phyloP scores from a whole-genome alignment of 352 stramenopile genomes.

The Phytophthora ramorum region DNA sequence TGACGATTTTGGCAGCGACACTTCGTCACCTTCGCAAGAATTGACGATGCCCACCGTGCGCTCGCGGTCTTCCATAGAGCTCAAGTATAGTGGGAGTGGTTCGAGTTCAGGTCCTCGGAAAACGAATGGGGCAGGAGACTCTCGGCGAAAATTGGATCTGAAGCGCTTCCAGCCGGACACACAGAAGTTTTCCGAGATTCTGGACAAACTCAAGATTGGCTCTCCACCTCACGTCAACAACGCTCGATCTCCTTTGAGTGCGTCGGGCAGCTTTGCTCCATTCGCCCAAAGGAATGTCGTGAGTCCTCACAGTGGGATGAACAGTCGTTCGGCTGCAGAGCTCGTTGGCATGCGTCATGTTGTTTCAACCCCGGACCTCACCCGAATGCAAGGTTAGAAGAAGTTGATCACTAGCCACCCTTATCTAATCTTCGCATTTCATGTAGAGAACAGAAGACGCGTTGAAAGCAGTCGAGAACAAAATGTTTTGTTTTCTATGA shows the following conservation, averaged over 20 bases:
- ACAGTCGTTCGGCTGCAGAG: constrained; percentile 40
- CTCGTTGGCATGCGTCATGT: constrained; percentile 63
- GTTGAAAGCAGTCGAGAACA: constrained; percentile 26
- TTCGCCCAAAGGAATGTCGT: constrained; percentile 34
- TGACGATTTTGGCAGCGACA: constrained; percentile 26
- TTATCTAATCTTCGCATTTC: constrained; percentile 28
- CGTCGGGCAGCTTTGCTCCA: constrained; percentile 35
- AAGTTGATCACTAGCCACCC: constrained; percentile 5
- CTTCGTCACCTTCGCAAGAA: constrained; percentile 34
- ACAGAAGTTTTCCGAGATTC: constrained; percentile 78
- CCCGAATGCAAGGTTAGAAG: constrained; percentile 46
- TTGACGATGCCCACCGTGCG: constrained; percentile 33
- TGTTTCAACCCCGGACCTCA: constrained; percentile 67
- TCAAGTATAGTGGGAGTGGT: constrained; percentile 32
- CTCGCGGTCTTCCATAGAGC: constrained; percentile 40
- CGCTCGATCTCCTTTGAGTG: constrained; percentile 17
- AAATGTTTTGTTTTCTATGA: constrained; percentile 44
- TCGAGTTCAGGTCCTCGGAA: constrained; percentile 17
- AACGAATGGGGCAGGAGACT: constrained; percentile 27
- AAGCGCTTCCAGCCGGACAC: constrained; percentile 81
- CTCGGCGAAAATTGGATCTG: constrained; percentile 62
- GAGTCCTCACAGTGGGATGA: constrained; percentile 27
- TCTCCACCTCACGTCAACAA: constrained; percentile 49
- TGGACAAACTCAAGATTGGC: constrained; percentile 72
- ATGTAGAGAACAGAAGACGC: constrained; percentile 7